phyloP scores from a whole-genome alignment of 768 basidiomycete species.

The Polyporus arcularius region DNA sequence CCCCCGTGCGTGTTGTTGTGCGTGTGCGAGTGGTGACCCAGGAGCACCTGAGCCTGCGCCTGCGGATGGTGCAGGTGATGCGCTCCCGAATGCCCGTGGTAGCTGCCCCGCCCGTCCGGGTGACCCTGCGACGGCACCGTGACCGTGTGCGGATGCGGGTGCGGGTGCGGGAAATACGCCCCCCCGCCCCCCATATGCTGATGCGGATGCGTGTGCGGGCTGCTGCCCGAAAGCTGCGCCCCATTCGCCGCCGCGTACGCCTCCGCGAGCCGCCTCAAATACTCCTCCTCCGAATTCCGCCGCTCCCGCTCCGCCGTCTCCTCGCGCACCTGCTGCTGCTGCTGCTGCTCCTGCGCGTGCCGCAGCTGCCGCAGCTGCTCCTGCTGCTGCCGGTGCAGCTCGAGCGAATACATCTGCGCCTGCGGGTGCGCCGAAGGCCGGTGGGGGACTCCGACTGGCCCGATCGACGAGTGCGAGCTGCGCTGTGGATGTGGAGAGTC shows the following conservation, averaged over 20 bases:
- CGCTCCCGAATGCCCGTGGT: slow-evolving; percentile 10
- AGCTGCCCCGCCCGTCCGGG: slow-evolving; percentile 9
- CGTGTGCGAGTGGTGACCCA: slow-evolving; percentile 6
- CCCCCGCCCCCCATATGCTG: slow-evolving; percentile 27
- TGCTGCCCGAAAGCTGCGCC: slow-evolving; percentile 20
- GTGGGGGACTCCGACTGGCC: slow-evolving; percentile 31
- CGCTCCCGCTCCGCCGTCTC: slow-evolving; percentile 36
- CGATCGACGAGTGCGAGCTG: slow-evolving; percentile 51
- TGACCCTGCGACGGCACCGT: slow-evolving; percentile 6
- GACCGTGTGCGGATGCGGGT: slow-evolving; percentile 25
- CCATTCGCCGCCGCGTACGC: slow-evolving; percentile 25
- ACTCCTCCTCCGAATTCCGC: slow-evolving; percentile 35
- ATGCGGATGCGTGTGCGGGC: slow-evolving; percentile 27
- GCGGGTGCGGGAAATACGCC: slow-evolving; percentile 34
- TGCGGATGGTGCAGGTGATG: slow-evolving; percentile 15
- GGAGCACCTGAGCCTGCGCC: slow-evolving; percentile 13
- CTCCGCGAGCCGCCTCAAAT: slow-evolving; percentile 41
- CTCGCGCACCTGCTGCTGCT: slow-evolving; percentile 39
- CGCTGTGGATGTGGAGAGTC: slow-evolving; percentile 33
- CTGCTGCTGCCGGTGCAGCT: slow-evolving; percentile 47
- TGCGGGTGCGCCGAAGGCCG: slow-evolving; percentile 20
- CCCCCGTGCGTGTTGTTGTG: neutral
- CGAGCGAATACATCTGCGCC: slow-evolving; percentile 45
- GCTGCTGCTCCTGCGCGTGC: slow-evolving; percentile 43
- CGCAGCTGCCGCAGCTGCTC: slow-evolving; percentile 31